phyloP scores from a whole-genome alignment of 805 yeast species.

The Blastobotrys muscicola region DNA sequence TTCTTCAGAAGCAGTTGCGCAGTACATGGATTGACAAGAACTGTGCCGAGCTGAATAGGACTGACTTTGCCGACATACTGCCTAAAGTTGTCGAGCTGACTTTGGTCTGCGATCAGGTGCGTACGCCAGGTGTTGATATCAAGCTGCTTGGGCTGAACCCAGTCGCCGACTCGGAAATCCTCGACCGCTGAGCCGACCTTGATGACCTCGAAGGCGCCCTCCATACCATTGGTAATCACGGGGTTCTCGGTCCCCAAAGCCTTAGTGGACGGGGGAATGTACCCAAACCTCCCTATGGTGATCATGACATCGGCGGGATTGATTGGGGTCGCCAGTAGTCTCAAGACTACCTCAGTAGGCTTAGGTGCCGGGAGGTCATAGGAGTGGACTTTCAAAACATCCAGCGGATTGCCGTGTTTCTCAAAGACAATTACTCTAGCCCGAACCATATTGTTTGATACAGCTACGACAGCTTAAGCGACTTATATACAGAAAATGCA shows the following conservation, averaged over 20 bases:
- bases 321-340: slow-evolving; percentile 70
- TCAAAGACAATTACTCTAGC: no score
- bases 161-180: slow-evolving; percentile 53
- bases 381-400: no score
- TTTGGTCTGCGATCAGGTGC: slow-evolving; percentile 47
- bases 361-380: slow-evolving; percentile 23
- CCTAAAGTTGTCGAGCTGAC: slow-evolving; percentile 45
- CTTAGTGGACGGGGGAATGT: slow-evolving; percentile 59
- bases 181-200: slow-evolving; percentile 48
- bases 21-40: slow-evolving; percentile 84
- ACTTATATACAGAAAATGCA: no score
- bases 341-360: slow-evolving; percentile 41
- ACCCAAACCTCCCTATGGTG: slow-evolving; percentile 31
- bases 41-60: slow-evolving; percentile 60
- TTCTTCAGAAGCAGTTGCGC: slow-evolving; percentile 82
- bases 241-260: slow-evolving; percentile 49
- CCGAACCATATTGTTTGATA: no score
- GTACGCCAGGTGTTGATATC: slow-evolving; percentile 93
- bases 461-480: no score
- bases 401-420: no score
- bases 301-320: slow-evolving; percentile 89
- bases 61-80: slow-evolving; percentile 34
- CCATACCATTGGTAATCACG: slow-evolving; percentile 84
- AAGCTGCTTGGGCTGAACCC: slow-evolving; percentile 71
- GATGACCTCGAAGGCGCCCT: slow-evolving; percentile 79